These are phyloP conservation scores for Hypholoma fasciculare DNA, from an alignment of 768 basidiomycete species.

Conservation along the genomic window DNA sequence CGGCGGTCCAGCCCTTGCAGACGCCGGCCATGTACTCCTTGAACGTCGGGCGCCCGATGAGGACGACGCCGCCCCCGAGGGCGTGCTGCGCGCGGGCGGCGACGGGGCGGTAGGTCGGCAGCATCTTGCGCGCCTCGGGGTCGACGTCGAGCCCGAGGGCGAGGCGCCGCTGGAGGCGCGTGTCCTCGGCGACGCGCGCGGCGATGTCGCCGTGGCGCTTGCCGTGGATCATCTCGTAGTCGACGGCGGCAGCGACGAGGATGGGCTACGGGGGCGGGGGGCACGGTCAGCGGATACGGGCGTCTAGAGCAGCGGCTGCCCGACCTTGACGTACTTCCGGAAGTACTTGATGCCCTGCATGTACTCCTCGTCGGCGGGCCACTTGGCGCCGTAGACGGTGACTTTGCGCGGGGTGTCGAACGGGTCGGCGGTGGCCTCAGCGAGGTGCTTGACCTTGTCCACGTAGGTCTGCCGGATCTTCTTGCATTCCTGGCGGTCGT, in stretches of 20 bases:
- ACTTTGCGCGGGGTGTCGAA: constrained; percentile 76
- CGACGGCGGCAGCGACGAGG: constrained; percentile 90
- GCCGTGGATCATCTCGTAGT: constrained; percentile 83
- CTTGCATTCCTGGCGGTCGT: constrained; percentile 85
- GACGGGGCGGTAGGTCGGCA: constrained; percentile 55
- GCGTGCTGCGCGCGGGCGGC: constrained; percentile 56
- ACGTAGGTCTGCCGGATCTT: constrained; percentile 76
- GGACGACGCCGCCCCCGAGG: constrained; percentile 79
- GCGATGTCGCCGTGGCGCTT: constrained; percentile 86
- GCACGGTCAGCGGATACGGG: constrained; percentile 6
- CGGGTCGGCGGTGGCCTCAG: constrained; percentile 63
- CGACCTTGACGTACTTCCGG: constrained; percentile 95
- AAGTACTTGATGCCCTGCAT: constrained; percentile 86
- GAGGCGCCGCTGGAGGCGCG: constrained; percentile 68
- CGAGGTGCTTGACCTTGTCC: constrained; percentile 76
- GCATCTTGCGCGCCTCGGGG: constrained; percentile 37
- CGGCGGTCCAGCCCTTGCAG: constrained; percentile 79
- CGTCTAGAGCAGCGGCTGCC: constrained; percentile 23
- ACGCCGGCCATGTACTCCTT: constrained; percentile 95
- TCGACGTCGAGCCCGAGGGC: constrained; percentile 62
- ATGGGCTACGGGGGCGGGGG: constrained; percentile 63
- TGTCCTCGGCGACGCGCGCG: constrained; percentile 70
- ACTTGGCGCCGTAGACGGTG: constrained; percentile 84
- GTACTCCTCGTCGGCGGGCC: constrained; percentile 94
- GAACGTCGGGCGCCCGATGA: constrained; percentile 87